A percentile compares a stretch with the other conserved stretches of the same genome.
These are phyloP conservation scores for Mitragyna speciosa DNA, from an alignment of 257 asterid genomes.

Conservation along the genomic window DNA sequence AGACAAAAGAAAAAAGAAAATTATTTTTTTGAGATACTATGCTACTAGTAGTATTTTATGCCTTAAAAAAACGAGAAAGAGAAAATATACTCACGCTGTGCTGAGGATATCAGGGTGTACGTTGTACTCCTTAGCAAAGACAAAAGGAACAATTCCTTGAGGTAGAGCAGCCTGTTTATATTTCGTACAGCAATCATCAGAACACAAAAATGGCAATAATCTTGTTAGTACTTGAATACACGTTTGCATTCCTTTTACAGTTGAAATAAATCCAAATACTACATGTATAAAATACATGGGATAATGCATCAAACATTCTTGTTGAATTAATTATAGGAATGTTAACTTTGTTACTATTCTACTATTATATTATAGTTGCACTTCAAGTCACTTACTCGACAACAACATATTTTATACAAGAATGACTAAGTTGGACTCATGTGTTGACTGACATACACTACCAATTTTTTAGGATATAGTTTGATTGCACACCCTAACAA, in stretches of 20 bases:
- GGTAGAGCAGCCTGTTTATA: constrained; percentile 47
- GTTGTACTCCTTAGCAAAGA: constrained; percentile 53
- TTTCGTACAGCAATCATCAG: not conserved
- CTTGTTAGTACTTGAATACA: not conserved
- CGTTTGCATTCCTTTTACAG: not conserved
- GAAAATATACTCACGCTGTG: constrained; percentile 34
- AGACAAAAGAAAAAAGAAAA: not conserved
- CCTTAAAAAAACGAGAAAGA: not conserved
- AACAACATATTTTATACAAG: not conserved
- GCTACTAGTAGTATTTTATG: not conserved
- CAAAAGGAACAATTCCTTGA: constrained; percentile 56
- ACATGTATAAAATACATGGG: not conserved
- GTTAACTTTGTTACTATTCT: not conserved
- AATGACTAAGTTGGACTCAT: constrained; percentile 23
- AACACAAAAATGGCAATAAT: not conserved
- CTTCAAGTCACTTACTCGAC: constrained; percentile 4
- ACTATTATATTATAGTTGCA: not conserved
- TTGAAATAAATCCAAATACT: constrained; percentile 4
- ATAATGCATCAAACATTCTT: not conserved
- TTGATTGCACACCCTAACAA: not conserved
- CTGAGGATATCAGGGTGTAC: constrained; percentile 50
- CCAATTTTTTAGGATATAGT: not conserved
- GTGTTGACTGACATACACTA: constrained; percentile 22
- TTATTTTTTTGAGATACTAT: not conserved
- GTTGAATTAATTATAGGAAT: not conserved